phyloP scores from a whole-genome alignment of 345 rosid genomes.

The Psidium friedrichsthalianum region DNA sequence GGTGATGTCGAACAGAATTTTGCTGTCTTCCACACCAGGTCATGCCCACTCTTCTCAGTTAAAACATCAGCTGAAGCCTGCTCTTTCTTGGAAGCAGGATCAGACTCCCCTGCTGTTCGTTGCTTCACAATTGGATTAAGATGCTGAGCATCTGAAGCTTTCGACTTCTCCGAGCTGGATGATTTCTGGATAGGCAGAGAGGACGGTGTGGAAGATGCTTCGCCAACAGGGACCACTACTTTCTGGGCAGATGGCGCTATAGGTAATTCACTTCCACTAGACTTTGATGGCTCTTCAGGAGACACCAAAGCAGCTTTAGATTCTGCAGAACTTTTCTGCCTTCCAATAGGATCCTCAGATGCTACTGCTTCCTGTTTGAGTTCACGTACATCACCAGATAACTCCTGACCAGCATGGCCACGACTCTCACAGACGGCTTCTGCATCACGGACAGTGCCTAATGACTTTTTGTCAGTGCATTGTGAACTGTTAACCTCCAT shows the following conservation, averaged over 20 bases:
- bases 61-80: conserved; percentile 26
- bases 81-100: conserved; percentile 29
- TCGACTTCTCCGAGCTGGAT: conserved; percentile 25
- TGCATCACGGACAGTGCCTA: conserved; percentile 19
- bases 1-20: conserved; percentile 38
- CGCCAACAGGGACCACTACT: conserved; percentile 33
- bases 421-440: conserved; percentile 29
- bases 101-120: conserved; percentile 20
- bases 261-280: conserved; percentile 20
- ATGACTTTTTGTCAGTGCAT: conserved; percentile 23
- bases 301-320: conserved; percentile 19
- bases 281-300: conserved; percentile 29
- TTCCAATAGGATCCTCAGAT: conserved; percentile 15
- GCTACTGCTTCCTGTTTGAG: conserved; percentile 23
- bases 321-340: conserved; percentile 23
- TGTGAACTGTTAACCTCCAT: conserved; percentile 17
- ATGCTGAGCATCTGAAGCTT: conserved; percentile 34
- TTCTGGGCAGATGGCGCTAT: conserved; percentile 23
- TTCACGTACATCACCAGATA: conserved; percentile 9
- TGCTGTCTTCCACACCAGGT: conserved; percentile 21
- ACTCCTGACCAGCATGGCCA: conserved; percentile 20
- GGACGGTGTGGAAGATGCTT: conserved; percentile 28
- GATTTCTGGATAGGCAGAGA: conserved; percentile 20
- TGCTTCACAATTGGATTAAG: conserved; percentile 23
- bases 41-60: conserved; percentile 31